Evolutionary conservation across 495 filamentous ascomycete species (phyloP), one percentile per base, ranked within the genome.

Genomic region (Penicillium lividum): DNA sequence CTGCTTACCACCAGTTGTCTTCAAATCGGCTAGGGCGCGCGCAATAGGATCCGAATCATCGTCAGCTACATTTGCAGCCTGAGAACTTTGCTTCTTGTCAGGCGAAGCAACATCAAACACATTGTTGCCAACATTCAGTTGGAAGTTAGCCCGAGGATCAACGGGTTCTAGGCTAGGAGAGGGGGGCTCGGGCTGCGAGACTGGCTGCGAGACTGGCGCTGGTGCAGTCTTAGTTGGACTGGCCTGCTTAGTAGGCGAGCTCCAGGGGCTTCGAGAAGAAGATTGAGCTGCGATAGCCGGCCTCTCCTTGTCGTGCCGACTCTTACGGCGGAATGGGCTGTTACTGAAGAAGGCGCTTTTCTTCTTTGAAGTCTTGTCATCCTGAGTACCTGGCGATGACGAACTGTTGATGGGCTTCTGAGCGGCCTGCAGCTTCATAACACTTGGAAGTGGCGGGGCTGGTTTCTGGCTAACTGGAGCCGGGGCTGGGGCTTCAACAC

Each of bases 101-200:
- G 92, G 89, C 6, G 89, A 89, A n/a, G 90, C 89, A 7, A 99
- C 93, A 64, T 96, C 87, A 73, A 99, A 98, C 27, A 98, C 92
- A 63, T 98, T 99, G 65, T 91, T 88, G 7, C 95, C 95, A 16
- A 99, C 84, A 69, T 97, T 97, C n/a, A 99, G 81, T 47, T 96
- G 93, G 67, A 97, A 87, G 71, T 89, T 96, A 46, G 95, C 90
- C 38, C 93, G 84, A 34, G 95, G 93, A 69, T 97, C 93, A 30
- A 93, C 92, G 3, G 92, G 94, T 51, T 99, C 95, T 2, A 92
- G 91, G 65, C 88, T 88, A n/a, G 75, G 73, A 49, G 78, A 79
- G 1, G 57, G 65, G 16, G 65, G 68, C 33, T 70, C 71, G 33
- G 58, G 38, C 7, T 61, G 59, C 29, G 50, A 33, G n/a, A 10